phyloP scores from a whole-genome alignment of 805 yeast species.

The Metschnikowia shivogae region DNA sequence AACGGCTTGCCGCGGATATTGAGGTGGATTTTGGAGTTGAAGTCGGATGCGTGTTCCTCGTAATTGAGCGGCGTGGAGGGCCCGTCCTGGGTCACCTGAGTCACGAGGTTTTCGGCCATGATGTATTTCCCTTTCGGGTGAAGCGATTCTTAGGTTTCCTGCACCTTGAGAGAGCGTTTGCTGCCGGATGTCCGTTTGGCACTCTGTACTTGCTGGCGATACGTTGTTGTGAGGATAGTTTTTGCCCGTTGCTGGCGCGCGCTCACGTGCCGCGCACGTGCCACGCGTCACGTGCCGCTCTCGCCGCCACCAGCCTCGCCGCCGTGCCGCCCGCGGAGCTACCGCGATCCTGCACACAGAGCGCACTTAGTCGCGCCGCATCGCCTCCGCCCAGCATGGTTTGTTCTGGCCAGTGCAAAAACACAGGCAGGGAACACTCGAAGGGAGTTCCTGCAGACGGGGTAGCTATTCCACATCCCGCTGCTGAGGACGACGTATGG shows the following conservation, averaged over 20 bases:
- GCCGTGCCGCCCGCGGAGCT: neutral
- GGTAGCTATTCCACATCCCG: neutral
- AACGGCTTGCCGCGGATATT: slow-evolving; percentile 73
- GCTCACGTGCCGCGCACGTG: neutral
- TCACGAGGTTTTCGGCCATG: slow-evolving; percentile 53
- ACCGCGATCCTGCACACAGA: neutral
- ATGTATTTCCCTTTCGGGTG: neutral
- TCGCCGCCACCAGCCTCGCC: neutral
- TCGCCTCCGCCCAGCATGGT: slow-evolving; percentile 1
- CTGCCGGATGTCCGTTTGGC: neutral
- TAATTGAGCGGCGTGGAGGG: slow-evolving; percentile 17
- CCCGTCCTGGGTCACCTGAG: slow-evolving; percentile 59
- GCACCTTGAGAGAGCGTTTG: slow-evolving; percentile 15
- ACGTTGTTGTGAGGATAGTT: slow-evolving; percentile 1
- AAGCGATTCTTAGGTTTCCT: slow-evolving; percentile 15
- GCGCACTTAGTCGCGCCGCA: neutral
- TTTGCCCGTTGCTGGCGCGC: slow-evolving; percentile 4
- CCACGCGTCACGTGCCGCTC: neutral
- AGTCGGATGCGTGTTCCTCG: slow-evolving; percentile 35
- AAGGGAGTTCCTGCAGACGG: neutral
- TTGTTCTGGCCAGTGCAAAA: neutral
- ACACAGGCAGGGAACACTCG: slow-evolving; percentile 9
- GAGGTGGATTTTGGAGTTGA: slow-evolving; percentile 66
- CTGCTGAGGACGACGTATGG: slow-evolving; percentile 28
- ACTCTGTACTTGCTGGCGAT: slow-evolving; percentile 1